Percentiles rank a stretch among this genome's conserved stretches.
Evolutionary conservation across 169 alveolate species (phyloP).

Genomic region (Cryptosporidium bovis): DNA sequence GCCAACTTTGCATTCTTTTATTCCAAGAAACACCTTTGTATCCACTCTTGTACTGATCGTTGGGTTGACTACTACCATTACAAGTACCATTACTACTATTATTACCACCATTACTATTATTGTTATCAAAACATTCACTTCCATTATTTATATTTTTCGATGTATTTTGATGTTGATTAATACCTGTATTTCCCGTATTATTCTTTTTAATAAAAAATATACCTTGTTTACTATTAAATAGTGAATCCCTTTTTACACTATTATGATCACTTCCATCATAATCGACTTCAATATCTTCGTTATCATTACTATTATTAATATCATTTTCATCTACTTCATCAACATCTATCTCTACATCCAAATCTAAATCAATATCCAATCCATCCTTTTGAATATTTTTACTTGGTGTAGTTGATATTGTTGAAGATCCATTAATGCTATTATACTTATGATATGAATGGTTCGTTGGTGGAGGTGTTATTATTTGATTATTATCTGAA

Average conservation of each 20-base stretch:
- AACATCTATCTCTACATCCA: constrained; percentile 45
- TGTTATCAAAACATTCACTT: neutral
- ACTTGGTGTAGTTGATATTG: constrained; percentile 25
- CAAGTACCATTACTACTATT: neutral
- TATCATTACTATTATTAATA: neutral
- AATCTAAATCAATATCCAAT: constrained; percentile 33
- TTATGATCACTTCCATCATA: neutral
- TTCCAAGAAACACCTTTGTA: constrained; percentile 71
- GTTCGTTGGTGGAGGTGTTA: constrained; percentile 58
- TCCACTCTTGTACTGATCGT: constrained; percentile 57
- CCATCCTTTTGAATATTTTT: constrained; percentile 20
- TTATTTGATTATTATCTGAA: constrained; percentile 34
- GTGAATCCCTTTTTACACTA: constrained; percentile 6
- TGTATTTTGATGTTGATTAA: neutral
- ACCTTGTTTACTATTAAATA: constrained; percentile 25
- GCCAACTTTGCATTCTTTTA: constrained; percentile 68
- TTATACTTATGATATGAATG: constrained; percentile 41
- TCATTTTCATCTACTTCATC: constrained; percentile 58
- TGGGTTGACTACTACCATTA: neutral
- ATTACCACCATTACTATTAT: neutral
- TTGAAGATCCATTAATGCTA: constrained; percentile 31
- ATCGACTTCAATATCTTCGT: neutral
- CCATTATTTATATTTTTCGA: too few species aligned
- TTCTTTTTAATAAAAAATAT: constrained; percentile 65
- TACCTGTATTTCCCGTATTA: neutral